These are phyloP conservation scores for Hypholoma fasciculare DNA, from an alignment of 768 basidiomycete species.

Conservation along the genomic window DNA sequence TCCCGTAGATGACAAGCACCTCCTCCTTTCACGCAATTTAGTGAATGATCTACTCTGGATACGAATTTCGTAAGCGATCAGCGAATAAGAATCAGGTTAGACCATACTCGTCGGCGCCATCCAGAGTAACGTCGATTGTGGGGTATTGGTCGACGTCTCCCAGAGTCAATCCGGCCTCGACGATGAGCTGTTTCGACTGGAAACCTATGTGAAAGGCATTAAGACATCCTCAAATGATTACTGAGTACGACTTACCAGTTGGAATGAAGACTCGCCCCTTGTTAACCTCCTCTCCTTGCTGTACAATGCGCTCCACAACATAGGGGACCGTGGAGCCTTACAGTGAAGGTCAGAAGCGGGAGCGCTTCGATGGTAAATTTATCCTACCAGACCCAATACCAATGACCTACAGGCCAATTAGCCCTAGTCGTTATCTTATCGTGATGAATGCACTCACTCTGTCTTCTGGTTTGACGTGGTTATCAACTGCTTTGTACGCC, in stretches of 20 bases:
- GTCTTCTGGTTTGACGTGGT: slow-evolving; percentile 80
- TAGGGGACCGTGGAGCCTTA: slow-evolving; percentile 92
- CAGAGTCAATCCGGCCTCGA: slow-evolving; percentile 70
- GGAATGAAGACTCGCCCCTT: slow-evolving; percentile 85
- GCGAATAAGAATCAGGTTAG: neutral
- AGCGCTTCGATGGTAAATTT: neutral
- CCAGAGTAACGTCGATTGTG: slow-evolving; percentile 92
- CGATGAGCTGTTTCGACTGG: slow-evolving; percentile 95
- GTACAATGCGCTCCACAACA: slow-evolving; percentile 91
- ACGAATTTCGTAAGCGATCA: neutral
- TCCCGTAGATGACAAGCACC: slow-evolving; percentile 96
- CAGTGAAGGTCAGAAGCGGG: neutral
- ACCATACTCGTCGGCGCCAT: slow-evolving; percentile 93
- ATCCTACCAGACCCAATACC: slow-evolving; percentile 81
- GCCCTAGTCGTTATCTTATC: neutral
- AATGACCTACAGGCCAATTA: slow-evolving; percentile 57
- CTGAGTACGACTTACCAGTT: slow-evolving; percentile 53
- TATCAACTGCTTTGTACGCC: slow-evolving; percentile 93
- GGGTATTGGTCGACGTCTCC: slow-evolving; percentile 92
- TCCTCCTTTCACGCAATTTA: slow-evolving; percentile 97
- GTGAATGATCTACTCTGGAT: slow-evolving; percentile 73
- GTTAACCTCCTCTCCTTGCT: slow-evolving; percentile 79
- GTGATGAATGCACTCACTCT: slow-evolving; percentile 48
- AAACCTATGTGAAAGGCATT: slow-evolving; percentile 53
- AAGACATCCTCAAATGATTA: neutral